Evolutionary conservation across 2,329 filamentous ascomycete species (phyloP).

Genomic region (Cladosporium velox): DNA sequence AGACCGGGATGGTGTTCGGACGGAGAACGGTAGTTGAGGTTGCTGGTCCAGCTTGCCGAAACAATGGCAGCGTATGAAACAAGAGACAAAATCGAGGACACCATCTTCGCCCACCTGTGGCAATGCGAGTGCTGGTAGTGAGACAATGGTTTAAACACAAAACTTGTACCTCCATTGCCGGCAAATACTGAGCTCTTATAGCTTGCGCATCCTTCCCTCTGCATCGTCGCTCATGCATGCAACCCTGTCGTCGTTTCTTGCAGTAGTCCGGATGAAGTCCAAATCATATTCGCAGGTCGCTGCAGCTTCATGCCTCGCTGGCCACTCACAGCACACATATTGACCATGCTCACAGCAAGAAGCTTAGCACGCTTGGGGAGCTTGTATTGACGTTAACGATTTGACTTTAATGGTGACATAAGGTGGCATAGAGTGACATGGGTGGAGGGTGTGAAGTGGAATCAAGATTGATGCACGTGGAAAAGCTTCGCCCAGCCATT

Average conservation of each 20-base stretch:
- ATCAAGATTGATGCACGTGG: constrained; percentile 4
- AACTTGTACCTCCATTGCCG: neutral
- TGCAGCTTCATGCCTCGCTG: neutral
- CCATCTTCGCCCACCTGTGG: constrained; percentile 23
- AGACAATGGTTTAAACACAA: neutral
- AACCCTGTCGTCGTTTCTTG: neutral
- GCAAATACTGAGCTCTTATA: neutral
- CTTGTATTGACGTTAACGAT: neutral
- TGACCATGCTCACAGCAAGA: neutral
- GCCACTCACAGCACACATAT: constrained; percentile 4
- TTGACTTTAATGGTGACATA: constrained; percentile 8
- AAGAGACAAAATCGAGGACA: constrained; percentile 22
- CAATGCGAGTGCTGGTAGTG: neutral
- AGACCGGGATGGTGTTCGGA: constrained; percentile 65
- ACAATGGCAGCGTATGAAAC: constrained; percentile 28
- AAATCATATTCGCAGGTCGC: neutral
- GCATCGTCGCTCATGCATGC: neutral
- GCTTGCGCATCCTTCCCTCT: neutral
- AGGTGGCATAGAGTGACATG: neutral
- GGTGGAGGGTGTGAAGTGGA: neutral
- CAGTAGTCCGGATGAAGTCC: neutral
- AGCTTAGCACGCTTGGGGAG: constrained; percentile 10
- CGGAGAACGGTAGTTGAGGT: constrained; percentile 69
- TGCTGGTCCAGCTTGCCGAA: constrained; percentile 35
- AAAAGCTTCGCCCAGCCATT: constrained; percentile 13